Evolutionary conservation across 805 yeast species (phyloP), one percentile per base, ranked within the genome.

Genomic region (Blastobotrys attinorum): DNA sequence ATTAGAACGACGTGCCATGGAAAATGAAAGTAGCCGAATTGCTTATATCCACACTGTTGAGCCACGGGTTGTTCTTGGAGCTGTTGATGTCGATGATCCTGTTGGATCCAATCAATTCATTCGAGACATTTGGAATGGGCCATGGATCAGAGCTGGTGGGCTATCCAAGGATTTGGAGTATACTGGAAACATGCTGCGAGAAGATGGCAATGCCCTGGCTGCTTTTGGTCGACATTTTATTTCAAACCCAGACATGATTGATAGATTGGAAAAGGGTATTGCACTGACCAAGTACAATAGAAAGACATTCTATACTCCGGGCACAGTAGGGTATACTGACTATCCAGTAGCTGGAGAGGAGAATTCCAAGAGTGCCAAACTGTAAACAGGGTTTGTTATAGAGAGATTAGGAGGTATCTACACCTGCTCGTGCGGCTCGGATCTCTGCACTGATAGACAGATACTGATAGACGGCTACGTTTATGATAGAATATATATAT

Each of bases 191-290:
- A 54, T 50, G 10, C 45, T 10, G 75, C 76, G 59, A 75, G 73
- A 42, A 37, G 48, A 49, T 32, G 42, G 41, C 35, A 23, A 34
- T 18, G 32, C 46, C 7, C 31, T 66, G 33, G 51, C 70, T 27
- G 75, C 67, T 1, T 57, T 65, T 47, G 80, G 80, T 23, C 67
- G 81, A 48, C 63, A 59, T 45, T 76, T 67, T 57, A 68, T 73
- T 39, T 59, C 79, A 23, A 77, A 77, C 60, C 81, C 83, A 1
- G 83, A 78, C 54, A 55, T 78, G 29, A 71, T 68, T 16, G 52
- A 60, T n/a, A 62, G 77, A 47, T 44, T 77, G 33, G 59, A 64
- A 47, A 58, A 70, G 23, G 69, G 69, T 22, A 42, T 57, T 31
- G 66, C 67, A 36, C 57, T 75, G 45, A 65, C 63, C 46, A 49